A percentile compares a stretch with the other conserved stretches of the same genome.
phyloP scores from a whole-genome alignment of 129 eudicot genomes.

The Mikania micrantha region DNA sequence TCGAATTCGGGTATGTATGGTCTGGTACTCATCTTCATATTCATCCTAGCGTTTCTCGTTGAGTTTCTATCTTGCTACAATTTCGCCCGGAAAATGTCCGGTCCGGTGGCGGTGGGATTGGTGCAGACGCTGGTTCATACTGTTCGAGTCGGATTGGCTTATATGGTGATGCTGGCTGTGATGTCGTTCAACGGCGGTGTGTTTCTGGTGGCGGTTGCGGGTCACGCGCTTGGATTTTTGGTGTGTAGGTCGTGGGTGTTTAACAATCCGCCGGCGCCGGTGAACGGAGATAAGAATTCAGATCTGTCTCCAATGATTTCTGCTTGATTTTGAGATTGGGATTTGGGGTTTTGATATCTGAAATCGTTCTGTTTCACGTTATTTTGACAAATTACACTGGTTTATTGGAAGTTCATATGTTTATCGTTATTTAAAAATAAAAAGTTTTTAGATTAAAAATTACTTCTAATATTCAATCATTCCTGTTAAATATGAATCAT shows the following conservation, averaged over 20 bases:
- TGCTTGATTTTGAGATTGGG: slow-evolving; percentile 6
- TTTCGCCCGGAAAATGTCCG: slow-evolving; percentile 8
- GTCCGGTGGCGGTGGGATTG: slow-evolving; percentile 31
- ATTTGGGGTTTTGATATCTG: too few relatives aligned
- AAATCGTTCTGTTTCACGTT: not conserved
- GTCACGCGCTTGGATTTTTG: slow-evolving; percentile 70
- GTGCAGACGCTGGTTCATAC: slow-evolving; percentile 49
- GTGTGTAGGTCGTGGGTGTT: slow-evolving; percentile 61
- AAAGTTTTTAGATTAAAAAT: too few relatives aligned
- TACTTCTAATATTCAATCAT: too few relatives aligned
- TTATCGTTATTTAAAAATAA: too few relatives aligned
- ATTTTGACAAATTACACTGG: not conserved
- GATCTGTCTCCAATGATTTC: slow-evolving; percentile 52
- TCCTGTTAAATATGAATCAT: too few relatives aligned
- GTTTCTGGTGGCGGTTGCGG: slow-evolving; percentile 54
- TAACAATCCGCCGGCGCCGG: slow-evolving; percentile 6
- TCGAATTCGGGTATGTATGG: slow-evolving; percentile 48
- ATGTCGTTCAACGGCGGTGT: slow-evolving; percentile 83
- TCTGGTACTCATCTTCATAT: slow-evolving; percentile 48
- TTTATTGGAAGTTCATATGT: not conserved
- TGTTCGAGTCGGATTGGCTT: slow-evolving; percentile 50
- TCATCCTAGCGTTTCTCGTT: slow-evolving; percentile 42
- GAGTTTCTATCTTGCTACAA: slow-evolving; percentile 57
- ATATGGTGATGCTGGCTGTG: slow-evolving; percentile 71
- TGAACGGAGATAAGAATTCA: slow-evolving; percentile 12